Evolutionary conservation across 179 eudicot genomes (phyloP), one percentile per base, ranked within the genome.

Genomic region (Beta macrorhiza): DNA sequence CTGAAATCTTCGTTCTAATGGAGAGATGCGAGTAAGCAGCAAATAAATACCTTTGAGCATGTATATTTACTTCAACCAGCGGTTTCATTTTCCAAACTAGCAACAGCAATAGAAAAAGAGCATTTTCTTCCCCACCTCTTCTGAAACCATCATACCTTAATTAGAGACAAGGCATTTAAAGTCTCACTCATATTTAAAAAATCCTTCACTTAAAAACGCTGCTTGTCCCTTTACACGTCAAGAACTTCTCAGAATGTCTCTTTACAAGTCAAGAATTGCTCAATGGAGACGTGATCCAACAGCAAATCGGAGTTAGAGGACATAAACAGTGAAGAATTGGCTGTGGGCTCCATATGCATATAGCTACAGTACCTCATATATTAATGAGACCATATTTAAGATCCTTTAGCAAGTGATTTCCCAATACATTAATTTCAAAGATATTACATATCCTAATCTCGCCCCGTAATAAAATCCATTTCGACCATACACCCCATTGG

Each of bases 381-480:
- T 45, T 5, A 51, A 29, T 19, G 10, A 22, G 44, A 58, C 57
- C 42, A 47, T 15, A 11, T 77, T 44, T 14, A 56, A 67, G 13
- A 75, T 55, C 20, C 67, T 74, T 74, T 63, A 14, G 77, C 75
- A 20, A 4, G 59, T 14, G 64, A 32, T 52, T 14, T 0, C 45
- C 72, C 37, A 52, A 61, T 67, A 69, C n/a, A 59, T 19, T 14
- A 69, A 37, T 62, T 32, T 2, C 20, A 51, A 47, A 22, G 17
- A 2, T 44, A 52, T 73, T 5, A 14, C 42, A 17, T 15, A n/a
- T 9, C 8, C 44, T 7, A 65, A 63, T 76, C 19, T 11, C 0
- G 25, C 45, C 16, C 7, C 47, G 25, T 5, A 14, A 13, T 44
- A 73, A 74, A 72, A 72, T 73, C 79, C 72, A 81, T 49, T 76